phyloP scores from a whole-genome alignment of 2,329 filamentous ascomycete species.

The Gaeumannomyces tritici region DNA sequence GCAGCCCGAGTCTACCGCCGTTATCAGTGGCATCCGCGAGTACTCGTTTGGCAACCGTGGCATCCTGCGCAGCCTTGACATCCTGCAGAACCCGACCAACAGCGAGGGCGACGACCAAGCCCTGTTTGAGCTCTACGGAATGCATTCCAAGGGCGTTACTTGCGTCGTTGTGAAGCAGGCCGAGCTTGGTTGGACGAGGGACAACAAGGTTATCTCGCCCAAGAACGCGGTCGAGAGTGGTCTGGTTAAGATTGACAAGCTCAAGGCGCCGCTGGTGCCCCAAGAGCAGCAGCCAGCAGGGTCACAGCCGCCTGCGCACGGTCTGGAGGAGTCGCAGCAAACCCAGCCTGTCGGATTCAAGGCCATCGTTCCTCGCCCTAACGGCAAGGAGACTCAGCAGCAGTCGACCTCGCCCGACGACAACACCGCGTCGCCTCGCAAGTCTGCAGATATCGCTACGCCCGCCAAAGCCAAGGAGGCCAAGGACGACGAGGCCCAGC shows the following conservation, averaged over 20 bases:
- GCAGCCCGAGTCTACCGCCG: constrained; percentile 87
- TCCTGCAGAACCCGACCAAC: constrained; percentile 62
- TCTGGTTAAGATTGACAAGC: constrained; percentile 63
- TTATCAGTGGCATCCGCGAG: constrained; percentile 93
- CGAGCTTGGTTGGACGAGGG: constrained; percentile 84
- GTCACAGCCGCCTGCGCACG: constrained; percentile 22
- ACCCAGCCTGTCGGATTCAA: neutral
- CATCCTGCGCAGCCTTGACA: constrained; percentile 79
- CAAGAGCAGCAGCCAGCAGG: constrained; percentile 30
- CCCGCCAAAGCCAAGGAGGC: constrained; percentile 26
- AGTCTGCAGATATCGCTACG: constrained; percentile 19
- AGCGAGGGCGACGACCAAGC: constrained; percentile 59
- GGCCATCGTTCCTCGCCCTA: constrained; percentile 16
- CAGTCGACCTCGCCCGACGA: constrained; percentile 17
- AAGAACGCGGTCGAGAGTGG: constrained; percentile 69
- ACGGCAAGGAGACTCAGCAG: constrained; percentile 24
- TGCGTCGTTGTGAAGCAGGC: constrained; percentile 77
- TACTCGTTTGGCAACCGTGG: constrained; percentile 86
- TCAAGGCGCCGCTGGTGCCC: constrained; percentile 42
- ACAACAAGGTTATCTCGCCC: constrained; percentile 76
- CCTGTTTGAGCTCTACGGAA: constrained; percentile 90
- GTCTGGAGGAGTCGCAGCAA: constrained; percentile 5
- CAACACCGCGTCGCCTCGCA: constrained; percentile 17
- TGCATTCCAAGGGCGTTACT: constrained; percentile 96
- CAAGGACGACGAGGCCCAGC: constrained; percentile 35